Base-by-base conservation (phyloP, 768 basidiomycete species). In the Hortiboletus campestris region DNA sequence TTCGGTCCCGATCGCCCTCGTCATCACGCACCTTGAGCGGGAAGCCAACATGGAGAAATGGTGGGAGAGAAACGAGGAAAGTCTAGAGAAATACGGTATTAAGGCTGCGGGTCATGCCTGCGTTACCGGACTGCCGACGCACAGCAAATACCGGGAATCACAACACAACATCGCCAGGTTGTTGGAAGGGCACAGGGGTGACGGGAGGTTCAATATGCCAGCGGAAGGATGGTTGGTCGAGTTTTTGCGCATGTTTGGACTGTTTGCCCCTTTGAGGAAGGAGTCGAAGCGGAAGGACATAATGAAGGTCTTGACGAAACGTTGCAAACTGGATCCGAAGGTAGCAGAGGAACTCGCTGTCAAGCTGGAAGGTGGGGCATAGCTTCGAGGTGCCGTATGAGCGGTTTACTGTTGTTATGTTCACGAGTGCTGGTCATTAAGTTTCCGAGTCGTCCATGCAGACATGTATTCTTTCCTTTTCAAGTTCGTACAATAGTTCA, bases 11-110 rank as follows among this genome's bases (percentile, higher is more conserved):
- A 63, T 71, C 56, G 65, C 61, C 6, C 41, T 73, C 19, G 61
- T 71, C 28, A 57, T 80, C 41, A 79, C 76, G 3, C 74, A 78
- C 25, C 69, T 80, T 6, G 77, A 77, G 52, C 61, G 69, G 32
- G 73, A 75, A 41, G 8, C 41, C 6, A 14, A 46, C 13, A 74
- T 75, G 73, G 73, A 74, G 31, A 29, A 46, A 6, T 74, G 74
- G 73, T 74, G 75, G 73, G 47, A 32, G 12, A 56, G 67, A 45
- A 73, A 75, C 22, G 7, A 40, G 36, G 47, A 42, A 0, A 62
- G 59, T 38, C 61, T 74, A 12, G 56, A 59, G 1, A 63, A 55
- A 28, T 63, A 68, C 16, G 63, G 67, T 14, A 68, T 74, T 60
- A 53, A 57, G 7, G 63, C 64, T 42, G 62, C 60, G 0, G 67